Evolutionary conservation across 202 grass and related monocot genomes (phyloP), one percentile per base, ranked within the genome.

Genomic region (Panicum hallii): DNA sequence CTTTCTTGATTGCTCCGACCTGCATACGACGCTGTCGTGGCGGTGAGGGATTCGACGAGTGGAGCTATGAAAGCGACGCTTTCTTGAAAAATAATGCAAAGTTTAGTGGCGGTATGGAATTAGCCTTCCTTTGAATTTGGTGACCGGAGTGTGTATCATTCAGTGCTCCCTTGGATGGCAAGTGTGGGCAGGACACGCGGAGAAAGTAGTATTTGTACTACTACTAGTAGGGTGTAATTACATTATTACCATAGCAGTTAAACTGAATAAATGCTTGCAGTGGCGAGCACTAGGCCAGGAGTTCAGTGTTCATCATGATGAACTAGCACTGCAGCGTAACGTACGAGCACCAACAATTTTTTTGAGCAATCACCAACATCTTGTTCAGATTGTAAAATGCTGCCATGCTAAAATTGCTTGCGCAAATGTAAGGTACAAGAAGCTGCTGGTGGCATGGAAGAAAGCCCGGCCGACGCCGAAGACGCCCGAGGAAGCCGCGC

Each of bases 401-500:
- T 66, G 12, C 7, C 28, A 0, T 70, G 30, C 14, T 17, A 80
- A 17, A 17, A 77, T 68, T 53, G 22, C 41, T 14, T 55, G 9
- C 65, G 72, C 42, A 83, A 16, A 76, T 79, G 10, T 19, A 28
- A 95, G 97, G 97, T 99, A 99, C 57, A 97, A 85, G 76, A 99
- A 97, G 72, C 73, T 99, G 71, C 75, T 87, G 42, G 90, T 90
- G 41, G 88, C 97, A 84, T 99, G 97, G 97, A 91, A 88, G 90
- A 93, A 92, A 62, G 82, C 91, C 12, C 89, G 91, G 74, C 97
- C 91, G 19, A 80, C 91, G 1, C 97, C 97, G 6, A 97, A 74
- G 66, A 96, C 93, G 60, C 90, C 88, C 22, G 93, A 99, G 90
- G 93, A 92, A 20, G 91, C 93, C 1, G 80, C 90, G 4, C 67